Evolutionary conservation across 1,284 basidiomycete species (phyloP).

Genomic region (Flammula alnicola): DNA sequence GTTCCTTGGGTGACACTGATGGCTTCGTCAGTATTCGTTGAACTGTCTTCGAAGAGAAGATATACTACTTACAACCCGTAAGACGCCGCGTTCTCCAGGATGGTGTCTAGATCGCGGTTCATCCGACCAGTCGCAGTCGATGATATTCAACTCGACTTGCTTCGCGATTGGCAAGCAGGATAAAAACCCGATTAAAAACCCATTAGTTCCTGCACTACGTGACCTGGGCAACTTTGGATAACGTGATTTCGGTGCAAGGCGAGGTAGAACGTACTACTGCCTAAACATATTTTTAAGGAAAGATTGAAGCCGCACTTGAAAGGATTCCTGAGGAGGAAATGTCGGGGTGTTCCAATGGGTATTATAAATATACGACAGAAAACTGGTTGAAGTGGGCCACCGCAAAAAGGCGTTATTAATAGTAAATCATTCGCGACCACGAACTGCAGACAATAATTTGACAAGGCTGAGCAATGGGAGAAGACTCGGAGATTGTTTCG

Average conservation of each 20-base stretch:
- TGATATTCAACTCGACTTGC: neutral
- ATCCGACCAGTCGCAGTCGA: neutral
- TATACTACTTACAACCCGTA: neutral
- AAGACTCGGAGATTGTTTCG: no score
- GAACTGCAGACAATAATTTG: neutral
- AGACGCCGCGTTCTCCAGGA: slow-evolving; percentile 2
- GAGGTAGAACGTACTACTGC: no score
- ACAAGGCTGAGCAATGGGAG: no score
- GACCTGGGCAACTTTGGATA: neutral
- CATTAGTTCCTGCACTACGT: neutral
- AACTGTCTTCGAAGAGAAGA: neutral
- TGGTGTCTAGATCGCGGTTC: neutral
- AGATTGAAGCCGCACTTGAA: neutral
- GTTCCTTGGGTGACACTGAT: neutral
- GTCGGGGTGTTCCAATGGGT: neutral
- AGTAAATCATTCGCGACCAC: neutral
- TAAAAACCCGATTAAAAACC: neutral
- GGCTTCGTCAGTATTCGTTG: slow-evolving; percentile 1
- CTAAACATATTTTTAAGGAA: neutral
- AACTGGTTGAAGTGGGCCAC: neutral
- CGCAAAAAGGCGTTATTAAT: neutral
- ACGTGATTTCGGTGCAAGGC: no score
- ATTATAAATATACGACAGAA: neutral
- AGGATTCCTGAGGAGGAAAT: slow-evolving; percentile 4
- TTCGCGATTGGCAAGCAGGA: slow-evolving; percentile 3